These are phyloP conservation scores for Phylloporus arenicola DNA, from an alignment of 768 basidiomycete species.

Conservation along the genomic window DNA sequence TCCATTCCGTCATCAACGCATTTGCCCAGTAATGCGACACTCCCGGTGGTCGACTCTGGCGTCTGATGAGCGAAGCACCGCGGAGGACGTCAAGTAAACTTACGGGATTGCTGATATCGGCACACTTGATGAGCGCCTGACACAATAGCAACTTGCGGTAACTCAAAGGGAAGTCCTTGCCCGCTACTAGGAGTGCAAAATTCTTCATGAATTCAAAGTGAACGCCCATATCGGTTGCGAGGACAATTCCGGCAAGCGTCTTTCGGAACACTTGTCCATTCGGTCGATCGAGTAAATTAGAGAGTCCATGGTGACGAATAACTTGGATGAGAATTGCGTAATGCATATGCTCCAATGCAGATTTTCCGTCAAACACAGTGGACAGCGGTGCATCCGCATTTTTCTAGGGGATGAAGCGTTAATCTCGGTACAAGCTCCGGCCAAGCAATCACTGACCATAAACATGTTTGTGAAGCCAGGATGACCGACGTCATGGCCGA, in stretches of 20 bases:
- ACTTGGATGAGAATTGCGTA: conserved; percentile 73
- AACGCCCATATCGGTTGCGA: conserved; percentile 94
- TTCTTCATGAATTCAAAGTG: conserved; percentile 79
- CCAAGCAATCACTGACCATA: conserved; percentile 57
- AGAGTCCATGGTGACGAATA: conserved; percentile 76
- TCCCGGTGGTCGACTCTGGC: conserved; percentile 84
- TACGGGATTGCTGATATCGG: conserved; percentile 98
- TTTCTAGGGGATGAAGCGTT: conserved; percentile 49
- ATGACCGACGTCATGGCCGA: conserved; percentile 97
- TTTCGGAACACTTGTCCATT: conserved; percentile 51
- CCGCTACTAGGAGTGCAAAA: conserved; percentile 47
- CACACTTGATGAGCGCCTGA: conserved; percentile 92
- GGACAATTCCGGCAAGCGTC: conserved; percentile 72
- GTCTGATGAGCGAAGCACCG: conserved; percentile 6
- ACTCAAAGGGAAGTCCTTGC: conserved; percentile 35
- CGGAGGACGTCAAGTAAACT: conserved; percentile 29
- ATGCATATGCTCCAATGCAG: conserved; percentile 90
- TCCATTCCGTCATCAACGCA: conserved; percentile 87
- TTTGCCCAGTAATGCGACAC: conserved; percentile 92
- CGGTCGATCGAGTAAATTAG: conserved; percentile 57
- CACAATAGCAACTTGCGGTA: conserved; percentile 67
- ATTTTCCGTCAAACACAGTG: conserved; percentile 81
- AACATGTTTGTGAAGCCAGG: conserved; percentile 92
- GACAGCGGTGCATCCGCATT: conserved; percentile 90
- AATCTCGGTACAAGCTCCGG: conserved; percentile 3